Evolutionary conservation across 2,329 filamentous ascomycete genomes (phyloP).

Genomic region (Alternaria brassicae): DNA sequence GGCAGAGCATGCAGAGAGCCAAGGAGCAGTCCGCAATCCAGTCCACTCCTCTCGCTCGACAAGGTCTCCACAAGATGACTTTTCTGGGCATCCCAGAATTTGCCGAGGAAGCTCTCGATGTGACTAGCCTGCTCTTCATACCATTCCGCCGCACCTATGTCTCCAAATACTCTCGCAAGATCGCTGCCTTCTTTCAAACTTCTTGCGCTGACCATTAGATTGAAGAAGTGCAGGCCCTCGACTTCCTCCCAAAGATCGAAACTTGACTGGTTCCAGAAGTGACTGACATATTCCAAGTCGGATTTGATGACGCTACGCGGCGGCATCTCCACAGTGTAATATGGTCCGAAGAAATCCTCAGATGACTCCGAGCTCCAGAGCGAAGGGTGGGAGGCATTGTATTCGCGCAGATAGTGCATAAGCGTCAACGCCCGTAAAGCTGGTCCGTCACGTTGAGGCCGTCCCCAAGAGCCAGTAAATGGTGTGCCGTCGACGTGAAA

Average conservation of each 20-base stretch:
- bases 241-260: conserved; percentile 58
- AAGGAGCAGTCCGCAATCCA: conserved; percentile 51
- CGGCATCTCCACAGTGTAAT: conserved; percentile 49
- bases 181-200: conserved; percentile 47
- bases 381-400: conserved; percentile 51
- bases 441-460: conserved; percentile 55
- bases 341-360: conserved; percentile 40
- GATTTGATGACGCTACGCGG: conserved; percentile 54
- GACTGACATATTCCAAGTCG: conserved; percentile 54
- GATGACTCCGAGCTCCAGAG: conserved; percentile 40
- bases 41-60: conserved; percentile 41
- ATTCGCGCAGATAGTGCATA: conserved; percentile 51
- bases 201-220: conserved; percentile 47
- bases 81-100: conserved; percentile 50
- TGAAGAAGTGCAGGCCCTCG: conserved; percentile 54
- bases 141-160: conserved; percentile 49
- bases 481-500: conserved; percentile 51
- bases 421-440: conserved; percentile 53
- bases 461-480: conserved; percentile 51
- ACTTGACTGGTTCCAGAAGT: conserved; percentile 51
- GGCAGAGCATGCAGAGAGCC: conserved; percentile 48
- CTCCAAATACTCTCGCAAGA: conserved; percentile 44
- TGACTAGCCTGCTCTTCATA: conserved; percentile 49
- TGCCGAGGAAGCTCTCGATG: conserved; percentile 42
- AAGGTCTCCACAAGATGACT: conserved; percentile 49